Base-by-base conservation (phyloP, 257 asterid species). In the Orobanche coerulescens region DNA sequence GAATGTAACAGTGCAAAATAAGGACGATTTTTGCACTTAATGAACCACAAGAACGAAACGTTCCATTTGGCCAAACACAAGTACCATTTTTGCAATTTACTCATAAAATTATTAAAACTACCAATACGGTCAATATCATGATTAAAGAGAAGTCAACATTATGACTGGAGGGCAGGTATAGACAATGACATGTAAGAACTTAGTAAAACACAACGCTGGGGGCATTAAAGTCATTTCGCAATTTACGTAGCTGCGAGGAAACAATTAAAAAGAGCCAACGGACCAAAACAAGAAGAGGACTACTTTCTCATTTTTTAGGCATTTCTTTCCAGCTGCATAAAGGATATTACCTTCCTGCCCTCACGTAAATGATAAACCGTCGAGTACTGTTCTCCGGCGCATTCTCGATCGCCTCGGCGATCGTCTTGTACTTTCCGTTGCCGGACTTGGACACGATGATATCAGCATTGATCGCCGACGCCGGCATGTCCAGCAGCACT, bases 361-460 rank as follows among this genome's bases (percentile, higher is more conserved):
- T 93, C 72, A 93, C 91, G 86, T 86, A 93, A 74, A 93, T 93
- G n/a, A 89, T 79, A 40, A 82, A 70, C 28, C 99, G 78, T 10
- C 81, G 81, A 14, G 10, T 67, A 18, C 94, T 65, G 40, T 80
- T 28, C 52, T 84, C 86, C 18, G 97, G 99, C 83, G 80, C 99
- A 78, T 79, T 83, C 57, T 89, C 84, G 31, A 93, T 93, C 64
- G 99, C 99, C 75, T 86, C 95, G 46, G 83, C 69, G 26, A 93
- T 82, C 16, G 99, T 93, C 48, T 83, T 84, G 57, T 8, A 79
- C 62, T 96, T 89, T 16, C 97, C 96, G 75, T 65, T 93, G 20
- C 95, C 99, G 62, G 84, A 90, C 19, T 71, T 58, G 0, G 99
- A 85, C 24, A 93, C 99, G 26, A 82, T 28, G 7, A 81, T 65